phyloP scores from a whole-genome alignment of 163 green algal species.

The Trebouxia gelatinosa region DNA sequence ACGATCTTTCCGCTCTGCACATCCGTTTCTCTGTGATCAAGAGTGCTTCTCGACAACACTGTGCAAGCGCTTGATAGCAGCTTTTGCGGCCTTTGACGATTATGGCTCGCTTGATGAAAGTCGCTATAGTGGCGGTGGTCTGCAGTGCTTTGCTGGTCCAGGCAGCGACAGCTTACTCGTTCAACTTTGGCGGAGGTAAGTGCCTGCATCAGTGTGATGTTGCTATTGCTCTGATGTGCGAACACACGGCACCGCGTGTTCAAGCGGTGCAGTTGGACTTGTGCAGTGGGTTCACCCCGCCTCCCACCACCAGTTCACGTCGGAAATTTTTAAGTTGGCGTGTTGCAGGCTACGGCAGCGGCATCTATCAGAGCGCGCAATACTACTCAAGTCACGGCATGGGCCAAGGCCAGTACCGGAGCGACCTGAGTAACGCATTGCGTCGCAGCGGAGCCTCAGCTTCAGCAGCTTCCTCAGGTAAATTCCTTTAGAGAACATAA shows the following conservation, averaged over 20 bases:
- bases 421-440: neutral
- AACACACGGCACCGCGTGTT: too few species aligned
- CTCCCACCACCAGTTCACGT: too few species aligned
- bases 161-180: neutral
- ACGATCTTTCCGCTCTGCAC: too few species aligned
- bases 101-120: neutral
- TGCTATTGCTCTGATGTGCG: neutral
- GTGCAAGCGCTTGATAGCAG: too few species aligned
- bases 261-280: too few species aligned
- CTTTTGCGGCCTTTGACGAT: too few species aligned
- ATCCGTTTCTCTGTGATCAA: too few species aligned
- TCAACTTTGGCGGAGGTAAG: conserved; percentile 8
- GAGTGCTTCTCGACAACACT: too few species aligned
- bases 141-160: neutral
- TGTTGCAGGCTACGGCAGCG: conserved; percentile 1
- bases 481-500: neutral
- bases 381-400: neutral
- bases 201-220: neutral
- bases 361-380: neutral
- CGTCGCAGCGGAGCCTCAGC: neutral
- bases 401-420: neutral
- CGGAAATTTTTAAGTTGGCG: too few species aligned
- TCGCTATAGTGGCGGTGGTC: neutral
- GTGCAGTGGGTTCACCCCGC: too few species aligned
- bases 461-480: neutral